Percentiles rank a stretch among this genome's conserved stretches.
Conservation (phyloP, 306 rosid genomes). For the Acmispon strigosus region DNA sequence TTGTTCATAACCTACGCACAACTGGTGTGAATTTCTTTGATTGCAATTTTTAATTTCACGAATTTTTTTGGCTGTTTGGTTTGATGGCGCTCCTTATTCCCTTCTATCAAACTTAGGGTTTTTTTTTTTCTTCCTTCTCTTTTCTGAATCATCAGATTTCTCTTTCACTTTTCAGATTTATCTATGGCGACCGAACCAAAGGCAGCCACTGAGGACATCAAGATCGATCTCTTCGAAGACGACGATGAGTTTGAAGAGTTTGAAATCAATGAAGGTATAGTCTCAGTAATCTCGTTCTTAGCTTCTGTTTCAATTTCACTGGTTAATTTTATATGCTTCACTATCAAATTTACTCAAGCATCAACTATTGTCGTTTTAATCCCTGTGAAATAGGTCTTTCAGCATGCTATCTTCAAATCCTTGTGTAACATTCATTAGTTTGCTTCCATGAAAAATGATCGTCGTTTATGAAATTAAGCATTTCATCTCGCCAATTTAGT, state of each 20-base stretch:
- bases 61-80: not conserved
- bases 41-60: not conserved
- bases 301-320: not conserved
- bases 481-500: not conserved
- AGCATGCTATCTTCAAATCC: not conserved
- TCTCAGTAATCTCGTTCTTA: not conserved
- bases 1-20: not conserved
- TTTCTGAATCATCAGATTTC: not conserved
- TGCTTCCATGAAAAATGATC: not conserved
- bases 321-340: not conserved
- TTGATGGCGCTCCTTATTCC: not conserved
- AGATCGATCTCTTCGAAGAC: slow-evolving; percentile 84
- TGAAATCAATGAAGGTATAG: slow-evolving; percentile 61
- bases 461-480: not conserved
- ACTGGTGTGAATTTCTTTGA: not conserved
- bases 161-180: slow-evolving; percentile 7
- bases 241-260: slow-evolving; percentile 90
- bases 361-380: not conserved
- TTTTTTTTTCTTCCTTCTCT: too few relatives aligned
- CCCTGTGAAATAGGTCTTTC: not conserved
- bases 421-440: not conserved
- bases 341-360: not conserved
- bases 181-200: slow-evolving; percentile 70
- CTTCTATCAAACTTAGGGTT: slow-evolving; percentile 5
- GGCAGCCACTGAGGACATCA: slow-evolving; percentile 53